Evolutionary conservation across 129 eudicot genomes (phyloP).

Genomic region (Flaveria bidentis): DNA sequence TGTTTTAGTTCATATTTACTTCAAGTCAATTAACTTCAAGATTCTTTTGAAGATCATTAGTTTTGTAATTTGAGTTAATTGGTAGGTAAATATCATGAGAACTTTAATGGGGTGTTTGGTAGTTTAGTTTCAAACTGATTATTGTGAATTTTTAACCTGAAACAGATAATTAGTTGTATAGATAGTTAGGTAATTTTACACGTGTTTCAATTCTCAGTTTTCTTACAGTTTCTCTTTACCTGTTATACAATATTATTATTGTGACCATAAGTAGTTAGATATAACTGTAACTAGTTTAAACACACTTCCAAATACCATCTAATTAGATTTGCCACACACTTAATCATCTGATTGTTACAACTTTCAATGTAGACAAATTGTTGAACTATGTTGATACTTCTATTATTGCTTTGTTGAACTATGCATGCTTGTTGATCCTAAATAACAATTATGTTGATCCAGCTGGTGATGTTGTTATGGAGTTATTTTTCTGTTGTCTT

Average conservation of each 20-base stretch:
- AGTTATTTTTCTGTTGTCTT: conserved; percentile 89
- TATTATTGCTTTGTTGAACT: background rate
- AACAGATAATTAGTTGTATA: background rate
- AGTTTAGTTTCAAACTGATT: background rate
- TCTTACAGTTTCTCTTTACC: background rate
- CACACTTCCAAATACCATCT: background rate
- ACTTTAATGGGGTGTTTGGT: background rate
- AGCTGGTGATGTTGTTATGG: conserved; percentile 93
- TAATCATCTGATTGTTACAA: background rate
- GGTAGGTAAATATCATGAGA: background rate
- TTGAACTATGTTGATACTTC: background rate
- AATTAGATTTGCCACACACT: background rate
- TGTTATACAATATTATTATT: conserved; percentile 4
- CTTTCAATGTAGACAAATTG: background rate
- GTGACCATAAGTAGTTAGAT: background rate
- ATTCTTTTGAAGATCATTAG: background rate
- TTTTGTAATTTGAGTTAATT: conserved; percentile 5
- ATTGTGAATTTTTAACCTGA: background rate
- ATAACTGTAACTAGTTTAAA: background rate
- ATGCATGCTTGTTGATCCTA: conserved; percentile 2
- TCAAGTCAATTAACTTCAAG: conserved; percentile 6
- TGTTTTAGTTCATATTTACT: conserved; percentile 20
- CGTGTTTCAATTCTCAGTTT: background rate
- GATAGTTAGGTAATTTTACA: background rate
- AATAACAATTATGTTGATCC: conserved; percentile 32